These are phyloP conservation scores for Geoglossum glabrum DNA, from an alignment of 495 filamentous ascomycete species.

Conservation along the genomic window DNA sequence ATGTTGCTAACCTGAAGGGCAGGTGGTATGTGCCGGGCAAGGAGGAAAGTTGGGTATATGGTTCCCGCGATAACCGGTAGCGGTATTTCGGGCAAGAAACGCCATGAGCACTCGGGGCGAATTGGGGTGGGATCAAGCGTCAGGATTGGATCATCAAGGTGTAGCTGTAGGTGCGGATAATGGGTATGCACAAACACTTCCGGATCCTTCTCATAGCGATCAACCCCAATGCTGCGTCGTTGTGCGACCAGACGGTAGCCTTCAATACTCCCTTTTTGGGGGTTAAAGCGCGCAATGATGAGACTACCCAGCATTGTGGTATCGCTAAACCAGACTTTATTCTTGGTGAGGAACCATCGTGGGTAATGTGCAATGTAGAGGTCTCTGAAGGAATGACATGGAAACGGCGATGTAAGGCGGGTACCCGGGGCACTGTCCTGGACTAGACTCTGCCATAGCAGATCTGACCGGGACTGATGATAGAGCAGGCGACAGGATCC, in stretches of 20 bases:
- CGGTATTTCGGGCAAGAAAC: neutral
- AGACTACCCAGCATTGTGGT: constrained; percentile 44
- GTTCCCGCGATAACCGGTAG: constrained; percentile 2
- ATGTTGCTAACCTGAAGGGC: constrained; percentile 17
- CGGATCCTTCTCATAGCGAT: constrained; percentile 41
- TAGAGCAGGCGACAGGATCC: constrained; percentile 33
- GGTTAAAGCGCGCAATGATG: constrained; percentile 53
- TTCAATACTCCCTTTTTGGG: constrained; percentile 52
- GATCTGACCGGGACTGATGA: constrained; percentile 30
- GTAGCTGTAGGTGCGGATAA: constrained; percentile 43
- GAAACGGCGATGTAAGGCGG: constrained; percentile 23
- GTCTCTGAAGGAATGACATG: constrained; percentile 38
- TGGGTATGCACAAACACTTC: constrained; percentile 60
- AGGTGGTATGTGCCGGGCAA: constrained; percentile 24
- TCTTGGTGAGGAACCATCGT: constrained; percentile 62
- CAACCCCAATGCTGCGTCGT: constrained; percentile 26
- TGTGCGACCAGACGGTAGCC: constrained; percentile 57
- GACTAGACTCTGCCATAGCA: constrained; percentile 41
- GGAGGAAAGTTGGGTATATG: constrained; percentile 26
- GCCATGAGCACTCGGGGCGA: constrained; percentile 20
- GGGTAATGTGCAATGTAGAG: constrained; percentile 58
- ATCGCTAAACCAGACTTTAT: constrained; percentile 79
- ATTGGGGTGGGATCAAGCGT: constrained; percentile 28
- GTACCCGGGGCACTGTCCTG: constrained; percentile 37
- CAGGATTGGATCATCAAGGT: constrained; percentile 49